Base-by-base conservation (phyloP, 169 alveolate genomes). In the Plasmodium fragile region DNA sequence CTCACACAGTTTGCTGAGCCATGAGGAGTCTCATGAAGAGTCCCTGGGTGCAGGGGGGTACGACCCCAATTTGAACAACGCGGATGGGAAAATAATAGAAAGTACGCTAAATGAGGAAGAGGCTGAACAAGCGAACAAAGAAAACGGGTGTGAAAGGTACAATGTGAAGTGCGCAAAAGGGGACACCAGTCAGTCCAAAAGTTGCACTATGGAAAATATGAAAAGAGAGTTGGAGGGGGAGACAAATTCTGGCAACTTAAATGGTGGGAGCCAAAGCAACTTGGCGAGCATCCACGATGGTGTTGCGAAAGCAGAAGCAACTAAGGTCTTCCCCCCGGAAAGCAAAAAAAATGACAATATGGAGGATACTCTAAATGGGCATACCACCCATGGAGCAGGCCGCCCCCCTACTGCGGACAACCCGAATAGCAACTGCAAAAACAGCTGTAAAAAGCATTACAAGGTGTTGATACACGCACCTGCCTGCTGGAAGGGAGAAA, bases 401-500 rank as follows among this genome's bases (percentile, higher is more conserved):
- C 11, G 18, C 34, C 11, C 22, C 16, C 34, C 34, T 5, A 22
- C 75, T 5, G 75, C 13, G 30, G 3, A 59, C 36, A 59, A 25
- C 34, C 34, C 32, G 2, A 18, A 59, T 59, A 8, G 75, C 8
- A 49, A 25, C 18, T 34, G 30, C n/a, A 55, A 32, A 73, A 49
- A 32, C 52, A 84, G 45, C 5, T 52, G 32, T 49, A 53, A 52
- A 11, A 84, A 53, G 41, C 93, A 84, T 16, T 84, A 84, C 65
- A 84, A 84, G 52, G 83, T 84, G 22, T 28, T 84, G 41, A 84
- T 84, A 4, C 93, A 84, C n/a, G 93, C 93, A 7, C 93, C 93
- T 65, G 93, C 93, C 36, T 84, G 93, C 43, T 84, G 93, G 93
- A 84, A 84, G 53, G 93, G 93, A 39, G 83, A 45, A 49, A 84